Evolutionary conservation across 495 filamentous ascomycete species (phyloP), one percentile per base, ranked within the genome.

Genomic region (Penicillium daleae): DNA sequence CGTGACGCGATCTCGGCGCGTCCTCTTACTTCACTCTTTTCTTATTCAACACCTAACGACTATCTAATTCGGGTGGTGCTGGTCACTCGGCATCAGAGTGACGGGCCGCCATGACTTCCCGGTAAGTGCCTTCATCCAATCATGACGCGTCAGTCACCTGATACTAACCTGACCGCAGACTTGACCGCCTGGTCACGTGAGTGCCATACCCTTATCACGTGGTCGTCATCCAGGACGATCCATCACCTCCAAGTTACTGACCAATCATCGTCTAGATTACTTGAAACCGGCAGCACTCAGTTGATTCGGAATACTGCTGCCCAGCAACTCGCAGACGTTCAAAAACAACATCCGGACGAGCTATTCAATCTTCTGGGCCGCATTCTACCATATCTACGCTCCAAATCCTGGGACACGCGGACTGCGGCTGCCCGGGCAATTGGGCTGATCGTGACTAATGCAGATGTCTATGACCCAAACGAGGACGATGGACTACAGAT

Each of bases 291-390:
- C 66, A 97, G 93, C 75, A 98, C 94, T 60, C 87, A 88, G 69
- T 79, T 98, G 57, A 97, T 99, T 60, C 89, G 96, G 58, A 95
- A 97, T 64, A 98, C 95, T 60, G 95, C 95, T 59, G 96, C 96
- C 37, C 90, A 95, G 71, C 95, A 99, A 79, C 85, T 99, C 39
- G 94, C 91, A 37, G 95, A 98, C 80, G 93, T 97, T 62, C 96
- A 98, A 76, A 98, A 96, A 71, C 89, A 93, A 65, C 96, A 98
- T 70, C 95, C 96, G 0, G 94, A 98, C 74, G 95, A 99, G 71
- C 82, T 98, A 4, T 98, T 97, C 76, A 97, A 98, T 67, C 83
- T 99, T 8, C 83, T 99, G n/a, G 92, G 92, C n/a, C 85, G 94
- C 50, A 93, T 99, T 44, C 86, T 98, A 19, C 93, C 96, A 2